Conservation (phyloP, 345 rosid genomes). For the Melaleuca quinquenervia region DNA sequence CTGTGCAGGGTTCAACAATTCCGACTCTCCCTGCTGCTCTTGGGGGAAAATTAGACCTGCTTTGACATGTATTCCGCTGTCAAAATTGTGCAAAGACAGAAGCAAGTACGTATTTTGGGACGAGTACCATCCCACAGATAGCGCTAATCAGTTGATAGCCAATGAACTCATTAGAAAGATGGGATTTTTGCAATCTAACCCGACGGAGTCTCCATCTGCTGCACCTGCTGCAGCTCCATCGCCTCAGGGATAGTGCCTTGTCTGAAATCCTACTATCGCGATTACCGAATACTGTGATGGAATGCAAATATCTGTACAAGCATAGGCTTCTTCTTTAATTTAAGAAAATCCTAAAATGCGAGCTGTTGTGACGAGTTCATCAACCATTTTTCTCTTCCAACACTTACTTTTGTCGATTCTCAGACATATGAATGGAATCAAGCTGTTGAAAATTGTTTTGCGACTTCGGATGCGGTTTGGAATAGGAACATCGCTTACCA, state of each 20-base stretch:
- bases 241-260: slow-evolving; percentile 5
- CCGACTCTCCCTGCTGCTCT: slow-evolving; percentile 91
- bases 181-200: slow-evolving; percentile 30
- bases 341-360: not conserved
- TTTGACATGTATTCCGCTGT: slow-evolving; percentile 77
- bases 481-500: not conserved
- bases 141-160: slow-evolving; percentile 72
- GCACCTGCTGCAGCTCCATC: slow-evolving; percentile 12
- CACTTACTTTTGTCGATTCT: not conserved
- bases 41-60: slow-evolving; percentile 78
- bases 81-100: slow-evolving; percentile 73
- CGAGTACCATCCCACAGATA: slow-evolving; percentile 85
- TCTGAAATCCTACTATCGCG: not conserved
- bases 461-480: not conserved
- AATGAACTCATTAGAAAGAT: slow-evolving; percentile 65
- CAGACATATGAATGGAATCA: not conserved
- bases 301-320: not conserved
- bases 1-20: slow-evolving; percentile 49
- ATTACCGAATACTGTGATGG: not conserved
- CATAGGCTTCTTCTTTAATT: not conserved
- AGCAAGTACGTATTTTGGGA: slow-evolving; percentile 96
- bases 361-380: not conserved
- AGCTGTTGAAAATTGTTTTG: not conserved
- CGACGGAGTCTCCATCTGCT: slow-evolving; percentile 7
- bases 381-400: not conserved